Evolutionary conservation across 78 protist genomes (phyloP).

Genomic region (Dictyostelium firmibasis): DNA sequence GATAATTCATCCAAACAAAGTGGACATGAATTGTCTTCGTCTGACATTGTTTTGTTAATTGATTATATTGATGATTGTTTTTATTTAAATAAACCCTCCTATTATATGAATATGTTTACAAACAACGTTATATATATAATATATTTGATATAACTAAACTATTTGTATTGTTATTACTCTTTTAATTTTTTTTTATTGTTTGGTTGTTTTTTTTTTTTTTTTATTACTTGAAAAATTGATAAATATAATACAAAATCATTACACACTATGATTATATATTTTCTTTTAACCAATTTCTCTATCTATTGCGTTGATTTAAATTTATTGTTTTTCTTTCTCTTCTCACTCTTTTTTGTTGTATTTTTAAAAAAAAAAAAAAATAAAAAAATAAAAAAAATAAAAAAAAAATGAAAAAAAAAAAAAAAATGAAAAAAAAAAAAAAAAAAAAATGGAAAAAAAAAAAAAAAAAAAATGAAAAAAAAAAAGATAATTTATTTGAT

Average conservation of each 20-base stretch:
- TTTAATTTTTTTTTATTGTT: background rate
- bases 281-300: background rate
- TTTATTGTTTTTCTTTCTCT: background rate
- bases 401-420: background rate
- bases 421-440: background rate
- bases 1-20: constrained; percentile 88
- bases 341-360: background rate
- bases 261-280: background rate
- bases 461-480: background rate
- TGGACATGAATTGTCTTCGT: constrained; percentile 86
- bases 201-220: background rate
- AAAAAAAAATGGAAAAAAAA: background rate
- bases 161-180: background rate
- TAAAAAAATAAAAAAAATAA: background rate
- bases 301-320: background rate
- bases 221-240: background rate
- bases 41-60: constrained; percentile 30
- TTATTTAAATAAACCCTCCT: background rate
- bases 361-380: background rate
- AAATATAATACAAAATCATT: background rate
- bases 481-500: background rate
- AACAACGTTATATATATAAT: background rate
- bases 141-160: background rate
- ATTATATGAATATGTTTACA: background rate
- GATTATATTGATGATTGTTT: background rate